Evolutionary conservation across 169 alveolate genomes (phyloP), one percentile per base, ranked within the genome.

Genomic region (Blepharisma undulans): DNA sequence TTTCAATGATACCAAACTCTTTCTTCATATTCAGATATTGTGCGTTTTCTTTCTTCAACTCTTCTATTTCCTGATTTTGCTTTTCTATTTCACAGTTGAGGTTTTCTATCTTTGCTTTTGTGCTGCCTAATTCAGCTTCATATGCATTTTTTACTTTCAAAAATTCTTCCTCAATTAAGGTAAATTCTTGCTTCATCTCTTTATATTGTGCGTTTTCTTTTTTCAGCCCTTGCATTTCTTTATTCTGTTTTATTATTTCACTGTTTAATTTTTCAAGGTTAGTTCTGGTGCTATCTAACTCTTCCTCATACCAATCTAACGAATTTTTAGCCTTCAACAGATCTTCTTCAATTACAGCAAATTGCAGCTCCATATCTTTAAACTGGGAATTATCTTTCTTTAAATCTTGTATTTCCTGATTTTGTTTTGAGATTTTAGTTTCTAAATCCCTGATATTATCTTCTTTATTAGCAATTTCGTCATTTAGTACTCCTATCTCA

Each of bases 201-300:
- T 80, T 77, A 66, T 89, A 88, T 32, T 81, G 79, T 21, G 79
- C 92, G 61, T 89, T 89, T 18, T 22, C 76, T 1, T 89, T 89
- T n/a, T 29, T 10, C n/a, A 72, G 27, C 27, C 82, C 92, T 78
- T 89, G 90, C 1, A 89, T 79, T 33, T 89, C 36, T 29, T 84
- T 77, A 33, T 89, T 89, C 84, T 89, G 79, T 2, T 79, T 79
- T 61, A 61, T 76, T n/a, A 89, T 81, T 6, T 79, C 74, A 0
- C 79, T 90, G 61, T 71, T 78, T 19, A 89, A 18, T 12, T 59
- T 80, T 27, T 89, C 92, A 81, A 21, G 19, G 25, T 89, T 89
- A 2, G 61, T 76, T 34, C 74, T 34, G n/a, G 30, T 22, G 48
- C 66, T 89, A 21, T 89, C 92, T 27, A 22, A 29, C 71, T 89